Conservation (phyloP, 352 stramenopile genomes). For the Phytophthora litchii region DNA sequence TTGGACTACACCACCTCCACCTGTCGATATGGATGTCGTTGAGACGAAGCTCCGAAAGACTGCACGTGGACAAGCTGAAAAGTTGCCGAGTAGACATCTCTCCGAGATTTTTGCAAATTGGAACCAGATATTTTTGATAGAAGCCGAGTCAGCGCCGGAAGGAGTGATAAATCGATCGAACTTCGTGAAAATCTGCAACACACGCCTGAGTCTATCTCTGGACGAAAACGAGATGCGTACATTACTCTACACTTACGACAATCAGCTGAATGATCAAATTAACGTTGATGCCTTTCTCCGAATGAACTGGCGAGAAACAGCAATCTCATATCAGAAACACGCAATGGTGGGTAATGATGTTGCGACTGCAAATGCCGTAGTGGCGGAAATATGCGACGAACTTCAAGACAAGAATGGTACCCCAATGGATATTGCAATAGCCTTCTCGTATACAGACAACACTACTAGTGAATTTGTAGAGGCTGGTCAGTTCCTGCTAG, state of each 20-base stretch:
- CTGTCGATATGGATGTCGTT: constrained; percentile 45
- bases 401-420: constrained; percentile 15
- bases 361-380: constrained; percentile 5
- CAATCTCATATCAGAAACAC: constrained; percentile 21
- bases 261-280: constrained; percentile 52
- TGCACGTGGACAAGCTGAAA: constrained; percentile 42
- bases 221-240: constrained; percentile 54
- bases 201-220: constrained; percentile 46
- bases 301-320: constrained; percentile 60
- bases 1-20: constrained; percentile 55
- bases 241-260: constrained; percentile 64
- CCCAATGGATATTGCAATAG: constrained; percentile 17
- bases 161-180: constrained; percentile 35
- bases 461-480: constrained; percentile 23
- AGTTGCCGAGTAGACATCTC: constrained; percentile 35
- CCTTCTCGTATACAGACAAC: constrained; percentile 21
- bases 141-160: constrained; percentile 26
- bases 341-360: constrained; percentile 19
- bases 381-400: constrained; percentile 21
- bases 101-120: constrained; percentile 48
- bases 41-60: constrained; percentile 58
- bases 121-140: constrained; percentile 41
- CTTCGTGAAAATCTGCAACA: constrained; percentile 49
- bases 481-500: constrained; percentile 29
- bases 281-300: constrained; percentile 57